Evolutionary conservation across 306 rosid genomes (phyloP).

Genomic region (Lathyrus tuberosus): DNA sequence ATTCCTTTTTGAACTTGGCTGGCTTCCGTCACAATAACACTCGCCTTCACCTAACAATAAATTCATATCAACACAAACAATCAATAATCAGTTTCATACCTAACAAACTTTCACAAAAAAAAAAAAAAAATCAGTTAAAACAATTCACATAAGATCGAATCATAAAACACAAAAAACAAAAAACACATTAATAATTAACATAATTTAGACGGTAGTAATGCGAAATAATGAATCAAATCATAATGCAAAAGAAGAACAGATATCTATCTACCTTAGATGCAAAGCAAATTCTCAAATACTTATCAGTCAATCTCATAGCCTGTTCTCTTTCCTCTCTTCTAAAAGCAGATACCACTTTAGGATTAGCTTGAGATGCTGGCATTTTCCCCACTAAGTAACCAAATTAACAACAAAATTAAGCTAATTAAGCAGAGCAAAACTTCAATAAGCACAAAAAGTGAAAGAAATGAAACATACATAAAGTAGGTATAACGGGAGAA

Average conservation of each 20-base stretch:
- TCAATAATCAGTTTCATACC: slow-evolving; percentile 3
- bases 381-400: slow-evolving; percentile 76
- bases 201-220: too few relatives aligned
- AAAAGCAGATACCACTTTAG: slow-evolving; percentile 61
- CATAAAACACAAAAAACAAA: neutral
- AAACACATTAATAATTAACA: neutral
- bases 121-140: neutral
- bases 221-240: neutral
- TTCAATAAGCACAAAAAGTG: neutral
- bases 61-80: slow-evolving; percentile 20
- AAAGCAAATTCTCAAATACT: slow-evolving; percentile 54
- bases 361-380: slow-evolving; percentile 72
- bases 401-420: slow-evolving; percentile 21
- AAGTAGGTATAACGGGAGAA: slow-evolving; percentile 74
- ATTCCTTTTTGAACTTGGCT: slow-evolving; percentile 76
- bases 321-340: slow-evolving; percentile 67
- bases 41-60: slow-evolving; percentile 65
- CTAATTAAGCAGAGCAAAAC: neutral
- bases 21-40: slow-evolving; percentile 55
- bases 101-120: neutral
- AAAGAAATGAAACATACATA: slow-evolving; percentile 48
- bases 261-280: slow-evolving; percentile 55
- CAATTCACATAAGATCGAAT: neutral
- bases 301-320: slow-evolving; percentile 51
- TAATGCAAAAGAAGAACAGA: slow-evolving; percentile 1